phyloP scores from a whole-genome alignment of 2,329 filamentous ascomycete species.

The Tolypocladium tropicale region DNA sequence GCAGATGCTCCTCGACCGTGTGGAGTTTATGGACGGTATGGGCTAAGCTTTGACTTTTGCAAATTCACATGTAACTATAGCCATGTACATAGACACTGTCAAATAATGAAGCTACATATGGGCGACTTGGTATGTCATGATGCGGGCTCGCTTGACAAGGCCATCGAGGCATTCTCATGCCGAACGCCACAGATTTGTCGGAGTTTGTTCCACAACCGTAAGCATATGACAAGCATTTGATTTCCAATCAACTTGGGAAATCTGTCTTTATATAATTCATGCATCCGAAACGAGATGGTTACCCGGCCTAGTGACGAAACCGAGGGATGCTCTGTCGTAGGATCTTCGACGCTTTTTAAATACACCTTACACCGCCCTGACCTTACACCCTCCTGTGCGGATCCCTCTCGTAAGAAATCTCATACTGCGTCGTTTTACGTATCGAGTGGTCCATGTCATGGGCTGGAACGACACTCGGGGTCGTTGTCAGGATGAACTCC shows the following conservation, averaged over 20 bases:
- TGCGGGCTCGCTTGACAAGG: not conserved
- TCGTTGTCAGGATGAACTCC: slow-evolving; percentile 21
- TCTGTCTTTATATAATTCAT: too few species aligned
- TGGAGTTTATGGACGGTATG: slow-evolving; percentile 91
- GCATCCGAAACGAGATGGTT: not conserved
- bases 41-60: slow-evolving; percentile 12
- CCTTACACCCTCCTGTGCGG: not conserved
- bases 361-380: not conserved
- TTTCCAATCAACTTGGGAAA: too few species aligned
- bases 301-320: not conserved
- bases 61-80: not conserved
- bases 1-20: slow-evolving; percentile 83
- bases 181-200: not conserved
- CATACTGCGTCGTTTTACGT: slow-evolving; percentile 25
- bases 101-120: too few species aligned
- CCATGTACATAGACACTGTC: not conserved
- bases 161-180: not conserved
- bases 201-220: too few species aligned
- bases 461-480: slow-evolving; percentile 3
- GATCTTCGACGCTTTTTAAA: not conserved
- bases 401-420: slow-evolving; percentile 20
- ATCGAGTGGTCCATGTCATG: slow-evolving; percentile 14
- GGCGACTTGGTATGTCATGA: not conserved
- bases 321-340: not conserved
- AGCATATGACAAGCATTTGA: not conserved